Evolutionary conservation across 176 grass and related monocot genomes (phyloP).

Genomic region (Lolium perenne): DNA sequence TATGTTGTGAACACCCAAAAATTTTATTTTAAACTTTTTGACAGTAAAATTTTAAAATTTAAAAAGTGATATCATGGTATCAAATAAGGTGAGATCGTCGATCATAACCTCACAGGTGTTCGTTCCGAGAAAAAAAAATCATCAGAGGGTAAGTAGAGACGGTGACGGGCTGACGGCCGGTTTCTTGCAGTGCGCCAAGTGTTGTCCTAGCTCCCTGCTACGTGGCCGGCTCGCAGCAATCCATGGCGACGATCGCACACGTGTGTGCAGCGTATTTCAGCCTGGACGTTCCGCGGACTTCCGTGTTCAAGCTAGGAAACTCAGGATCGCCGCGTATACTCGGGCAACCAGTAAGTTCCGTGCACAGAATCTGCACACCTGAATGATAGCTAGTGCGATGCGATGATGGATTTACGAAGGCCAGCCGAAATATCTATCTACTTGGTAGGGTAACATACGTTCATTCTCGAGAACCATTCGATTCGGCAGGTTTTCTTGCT

Average conservation of each 20-base stretch:
- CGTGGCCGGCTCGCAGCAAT: no score
- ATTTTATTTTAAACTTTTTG: no score
- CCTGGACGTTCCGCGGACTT: no score
- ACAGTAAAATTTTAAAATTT: no score
- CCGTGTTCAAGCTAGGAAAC: not conserved
- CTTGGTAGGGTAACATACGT: not conserved
- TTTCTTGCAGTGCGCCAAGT: not conserved
- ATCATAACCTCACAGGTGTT: no score
- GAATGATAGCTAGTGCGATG: not conserved
- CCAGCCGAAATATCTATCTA: not conserved
- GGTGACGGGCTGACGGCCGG: not conserved
- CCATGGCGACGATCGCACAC: not conserved
- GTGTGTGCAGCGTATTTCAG: not conserved
- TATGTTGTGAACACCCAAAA: no score
- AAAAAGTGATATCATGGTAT: no score
- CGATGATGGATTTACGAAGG: not conserved
- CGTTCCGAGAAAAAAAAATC: no score
- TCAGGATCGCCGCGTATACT: not conserved
- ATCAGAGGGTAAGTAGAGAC: not conserved
- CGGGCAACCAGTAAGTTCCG: not conserved
- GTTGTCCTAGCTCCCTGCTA: no score
- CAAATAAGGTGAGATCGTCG: no score
- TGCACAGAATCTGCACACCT: not conserved
- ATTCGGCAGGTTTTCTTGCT: not conserved
- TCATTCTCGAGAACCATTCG: not conserved